Base-by-base conservation (phyloP, 331 rosid genomes). In the Spiraea crenata region DNA sequence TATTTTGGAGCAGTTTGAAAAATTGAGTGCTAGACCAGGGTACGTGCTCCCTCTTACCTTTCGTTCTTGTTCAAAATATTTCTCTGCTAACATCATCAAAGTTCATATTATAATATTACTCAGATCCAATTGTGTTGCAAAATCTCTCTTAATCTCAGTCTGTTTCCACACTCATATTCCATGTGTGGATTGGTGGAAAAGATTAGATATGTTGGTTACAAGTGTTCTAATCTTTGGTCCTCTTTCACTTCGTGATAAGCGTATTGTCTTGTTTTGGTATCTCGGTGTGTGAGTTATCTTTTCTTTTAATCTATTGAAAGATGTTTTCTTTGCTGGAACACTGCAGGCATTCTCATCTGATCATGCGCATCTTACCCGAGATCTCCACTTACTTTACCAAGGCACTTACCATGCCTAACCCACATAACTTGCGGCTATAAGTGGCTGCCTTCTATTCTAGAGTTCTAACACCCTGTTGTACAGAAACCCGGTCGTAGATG, bases 11-110 rank as follows among this genome's bases (percentile, higher is more conserved):
- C 96, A 89, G 66, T 91, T 85, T 48, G 96, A 91, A 60, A 95
- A 95, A 81, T 86, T 95, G 88, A 89, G 96, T 72, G 62, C 85
- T 46, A 86, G 80, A 77, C 93, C 93, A 14, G 99, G 98, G 99
- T 95, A 91, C 57, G 79, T 77, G 73, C 72, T 76, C 59, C 57
- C 15, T 65, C 20, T 7, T 54, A 16, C 45, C 5, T 10, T 44
- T 9, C 0, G 4, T 6, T 41, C 41, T 10, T 6, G 9, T 56
- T 34, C 15, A 69, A 41, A 46, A 14, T 16, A 20, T 55, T n/a
- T 65, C 40, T 31, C 57, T 19, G 17, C 56, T 3, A 5, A 34
- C 20, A 25, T 25, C 31, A 25, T 25, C 31, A 25, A 39, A n/a
- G 9, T n/a, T 60, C 31, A 61, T 13, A n/a, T 38, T 61, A 15